Evolutionary conservation across 202 grass and related monocot genomes (phyloP).

Genomic region (Bolboschoenoplectus hybrid): DNA sequence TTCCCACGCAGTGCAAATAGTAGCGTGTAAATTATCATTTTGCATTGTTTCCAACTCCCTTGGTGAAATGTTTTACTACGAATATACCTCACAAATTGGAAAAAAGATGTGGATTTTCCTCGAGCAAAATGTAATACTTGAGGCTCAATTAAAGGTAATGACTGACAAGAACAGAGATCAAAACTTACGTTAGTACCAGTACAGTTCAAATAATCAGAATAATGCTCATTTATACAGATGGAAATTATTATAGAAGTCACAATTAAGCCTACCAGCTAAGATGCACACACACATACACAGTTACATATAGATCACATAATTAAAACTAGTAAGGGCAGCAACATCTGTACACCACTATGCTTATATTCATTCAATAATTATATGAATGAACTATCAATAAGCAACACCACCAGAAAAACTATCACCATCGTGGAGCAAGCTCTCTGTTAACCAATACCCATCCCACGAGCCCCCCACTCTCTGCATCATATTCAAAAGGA

Average conservation of each 20-base stretch:
- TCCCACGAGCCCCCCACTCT: constrained; percentile 84
- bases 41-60: neutral
- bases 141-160: neutral
- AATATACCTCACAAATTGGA: neutral
- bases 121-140: neutral
- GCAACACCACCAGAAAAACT: constrained; percentile 67
- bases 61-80: neutral
- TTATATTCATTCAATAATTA: neutral
- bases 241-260: neutral
- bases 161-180: neutral
- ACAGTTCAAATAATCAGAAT: constrained; percentile 7
- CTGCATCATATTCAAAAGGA: constrained; percentile 39
- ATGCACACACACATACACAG: neutral
- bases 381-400: constrained; percentile 53
- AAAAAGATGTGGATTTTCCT: neutral
- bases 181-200: neutral
- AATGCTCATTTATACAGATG: neutral
- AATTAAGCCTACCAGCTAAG: constrained; percentile 12
- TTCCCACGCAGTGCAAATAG: neutral
- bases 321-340: neutral
- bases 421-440: constrained; percentile 72
- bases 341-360: constrained; percentile 24
- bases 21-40: neutral
- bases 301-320: neutral
- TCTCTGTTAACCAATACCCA: constrained; percentile 96